phyloP scores from a whole-genome alignment of 768 basidiomycete species.

The Nidularia pulvinata region DNA sequence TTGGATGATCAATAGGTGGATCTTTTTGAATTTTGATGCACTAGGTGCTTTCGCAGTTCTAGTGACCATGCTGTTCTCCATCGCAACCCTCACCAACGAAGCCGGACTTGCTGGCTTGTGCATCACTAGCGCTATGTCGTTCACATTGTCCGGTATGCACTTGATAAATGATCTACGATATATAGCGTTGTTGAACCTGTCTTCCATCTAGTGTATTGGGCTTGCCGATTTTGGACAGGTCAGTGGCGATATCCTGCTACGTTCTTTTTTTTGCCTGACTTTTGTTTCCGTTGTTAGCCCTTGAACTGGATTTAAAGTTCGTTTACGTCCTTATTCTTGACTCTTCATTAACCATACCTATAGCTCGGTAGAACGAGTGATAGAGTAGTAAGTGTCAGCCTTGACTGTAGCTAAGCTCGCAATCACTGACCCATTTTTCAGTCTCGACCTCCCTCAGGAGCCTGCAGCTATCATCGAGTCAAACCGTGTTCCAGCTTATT shows the following conservation, averaged over 20 bases:
- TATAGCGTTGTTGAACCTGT: too few relatives aligned
- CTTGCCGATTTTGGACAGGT: conserved; percentile 51
- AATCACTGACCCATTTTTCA: conserved; percentile 6
- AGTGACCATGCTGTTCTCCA: conserved; percentile 74
- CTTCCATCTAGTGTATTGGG: conserved; percentile 59
- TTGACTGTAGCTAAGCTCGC: neutral
- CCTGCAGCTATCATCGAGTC: conserved; percentile 76
- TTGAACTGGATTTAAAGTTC: conserved; percentile 82
- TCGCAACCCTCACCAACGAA: conserved; percentile 51
- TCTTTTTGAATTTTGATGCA: conserved; percentile 80
- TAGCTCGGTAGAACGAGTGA: conserved; percentile 88
- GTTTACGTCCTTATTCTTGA: neutral
- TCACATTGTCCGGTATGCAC: conserved; percentile 37
- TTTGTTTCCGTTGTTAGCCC: conserved; percentile 40
- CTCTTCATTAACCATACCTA: conserved; percentile 5
- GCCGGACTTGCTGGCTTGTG: conserved; percentile 70
- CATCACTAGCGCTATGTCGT: conserved; percentile 70
- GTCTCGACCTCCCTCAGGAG: conserved; percentile 83
- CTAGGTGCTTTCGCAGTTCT: conserved; percentile 77
- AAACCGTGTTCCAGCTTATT: conserved; percentile 84
- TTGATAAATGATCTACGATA: conserved; percentile 20
- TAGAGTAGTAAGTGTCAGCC: conserved; percentile 63
- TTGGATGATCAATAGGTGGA: conserved; percentile 92
- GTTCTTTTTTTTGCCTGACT: conserved; percentile 1
- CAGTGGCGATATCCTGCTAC: conserved; percentile 1